Base-by-base conservation (phyloP, 129 eudicot genomes). In the Tanacetum coccineum region DNA sequence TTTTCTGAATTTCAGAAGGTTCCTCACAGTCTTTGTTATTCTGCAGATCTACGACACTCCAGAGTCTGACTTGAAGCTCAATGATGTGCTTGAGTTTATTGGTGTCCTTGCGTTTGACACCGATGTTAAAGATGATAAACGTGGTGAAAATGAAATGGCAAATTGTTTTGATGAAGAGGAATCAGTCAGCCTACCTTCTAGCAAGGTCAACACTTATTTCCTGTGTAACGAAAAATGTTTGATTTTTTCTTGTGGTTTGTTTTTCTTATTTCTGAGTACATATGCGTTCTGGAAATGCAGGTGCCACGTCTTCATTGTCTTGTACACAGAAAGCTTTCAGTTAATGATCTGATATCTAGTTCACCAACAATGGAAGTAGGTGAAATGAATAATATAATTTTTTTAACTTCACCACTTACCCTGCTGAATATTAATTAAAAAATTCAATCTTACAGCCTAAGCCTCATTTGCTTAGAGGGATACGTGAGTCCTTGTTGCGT, bases 251-350 rank as follows among this genome's bases (percentile, higher is more conserved):
- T 11, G 0, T n/a, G 1, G 59, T n/a, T 15, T 17, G 6, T 50
- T n/a, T 28, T 6, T 7, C 13, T 53, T 22, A 5, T 52, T 5
- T 17, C 8, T 42, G 7, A 39, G 45, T 36, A 32, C 6, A 17
- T 73, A 9, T 62, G 55, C 50, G 64, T 70, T 81, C 68, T 36
- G 42, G 9, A 7, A 36, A 36, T 36, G 42, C 42, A 92, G 98
- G 99, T 89, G 28, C 99, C 99, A 3, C 93, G 94, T 32, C 83
- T 94, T 69, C 99, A 94, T 70, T 94, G 99, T 77, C 63, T 94
- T 74, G 63, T 79, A 44, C 87, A 89, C 82, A 64, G 83, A 70
- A 94, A 87, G 81, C 95, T 94, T 56, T 76, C 76, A 56, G 74
- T 52, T 48, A 67, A 36, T 59, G 97, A 89, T 77, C 79, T 89